Evolutionary conservation across 768 basidiomycete genomes (phyloP).

Genomic region (Auricularia heimuer): DNA sequence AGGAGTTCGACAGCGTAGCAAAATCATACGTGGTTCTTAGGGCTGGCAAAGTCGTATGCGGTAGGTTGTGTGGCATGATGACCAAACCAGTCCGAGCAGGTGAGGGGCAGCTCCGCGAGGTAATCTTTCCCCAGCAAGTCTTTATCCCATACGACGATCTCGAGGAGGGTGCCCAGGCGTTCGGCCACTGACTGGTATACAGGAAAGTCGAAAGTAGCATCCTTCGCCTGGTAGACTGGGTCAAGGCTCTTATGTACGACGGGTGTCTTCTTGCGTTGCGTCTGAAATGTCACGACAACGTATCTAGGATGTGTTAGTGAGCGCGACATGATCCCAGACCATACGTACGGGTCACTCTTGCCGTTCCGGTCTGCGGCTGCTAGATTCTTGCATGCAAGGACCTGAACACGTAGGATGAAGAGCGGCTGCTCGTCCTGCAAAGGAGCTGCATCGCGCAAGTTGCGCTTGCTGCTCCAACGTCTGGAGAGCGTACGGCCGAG

Average conservation of each 20-base stretch:
- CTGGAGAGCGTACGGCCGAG: not conserved
- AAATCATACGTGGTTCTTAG: not conserved
- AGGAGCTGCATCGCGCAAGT: not conserved
- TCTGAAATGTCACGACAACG: not conserved
- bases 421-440: conserved; percentile 3
- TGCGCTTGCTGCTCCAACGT: not conserved
- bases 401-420: conserved; percentile 3
- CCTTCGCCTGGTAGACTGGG: not conserved
- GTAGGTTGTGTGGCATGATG: not conserved
- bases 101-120: not conserved
- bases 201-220: not conserved
- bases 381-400: conserved; percentile 3
- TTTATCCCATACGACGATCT: not conserved
- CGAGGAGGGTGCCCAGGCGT: not conserved
- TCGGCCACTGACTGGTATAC: not conserved
- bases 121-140: not conserved
- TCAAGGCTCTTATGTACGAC: not conserved
- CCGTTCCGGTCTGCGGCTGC: conserved; percentile 7
- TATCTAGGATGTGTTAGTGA: not conserved
- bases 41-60: not conserved
- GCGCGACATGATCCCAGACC: not conserved
- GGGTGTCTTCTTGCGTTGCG: not conserved
- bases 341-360: conserved; percentile 7
- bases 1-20: not conserved
- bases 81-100: not conserved